Base-by-base conservation (phyloP, 2,329 filamentous ascomycete genomes). In the Tothia fuscella region DNA sequence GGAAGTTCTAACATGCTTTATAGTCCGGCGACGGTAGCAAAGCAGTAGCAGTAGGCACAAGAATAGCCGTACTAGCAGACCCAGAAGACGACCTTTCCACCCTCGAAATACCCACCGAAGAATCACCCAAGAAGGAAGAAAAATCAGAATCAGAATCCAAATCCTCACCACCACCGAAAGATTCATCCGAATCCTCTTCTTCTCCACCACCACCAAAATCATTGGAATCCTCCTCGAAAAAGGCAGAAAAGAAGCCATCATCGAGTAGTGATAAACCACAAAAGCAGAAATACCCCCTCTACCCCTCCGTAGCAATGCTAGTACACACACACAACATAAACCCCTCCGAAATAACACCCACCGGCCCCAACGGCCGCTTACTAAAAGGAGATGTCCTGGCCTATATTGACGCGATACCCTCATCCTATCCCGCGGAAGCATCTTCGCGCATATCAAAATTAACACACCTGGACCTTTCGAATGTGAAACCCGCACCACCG, bases 321-420 rank as follows among this genome's bases (percentile, higher is more conserved):
- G 71, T 96, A 47, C 82, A 83, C 61, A 71, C 81, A 60, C 79
- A 93, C 56, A 75, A 80, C 50, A 78, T 79, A 35, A 83, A 87
- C 45, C 71, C 87, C 40, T 71, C 77, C 62, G 81, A 83, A 60
- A 95, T 96, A 59, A 82, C 78, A 41, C 82, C 87, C 5, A 89
- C 84, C 16, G 91, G 91, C 19, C 91, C 91, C 22, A 79, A 80
- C 53, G 87, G 88, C 44, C 80, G 91, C 47, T 70, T 98, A 42
- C 72, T 98, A 47, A 98, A 98, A 71, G 91, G 91, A 43, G 91
- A 98, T 57, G 81, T 98, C 5, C 76, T 98, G 41, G 88, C 87
- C 36, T 91, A 89, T 61, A 63, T 96, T 13, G 91, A 91, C 48
- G 69, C 72, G 51, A 85, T 95, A 54, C 69, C 80, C 46, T 67